Percentiles rank a stretch among this genome's conserved stretches.
Conservation (phyloP, 441 rosid species). For the Arabidopsis lyrata region DNA sequence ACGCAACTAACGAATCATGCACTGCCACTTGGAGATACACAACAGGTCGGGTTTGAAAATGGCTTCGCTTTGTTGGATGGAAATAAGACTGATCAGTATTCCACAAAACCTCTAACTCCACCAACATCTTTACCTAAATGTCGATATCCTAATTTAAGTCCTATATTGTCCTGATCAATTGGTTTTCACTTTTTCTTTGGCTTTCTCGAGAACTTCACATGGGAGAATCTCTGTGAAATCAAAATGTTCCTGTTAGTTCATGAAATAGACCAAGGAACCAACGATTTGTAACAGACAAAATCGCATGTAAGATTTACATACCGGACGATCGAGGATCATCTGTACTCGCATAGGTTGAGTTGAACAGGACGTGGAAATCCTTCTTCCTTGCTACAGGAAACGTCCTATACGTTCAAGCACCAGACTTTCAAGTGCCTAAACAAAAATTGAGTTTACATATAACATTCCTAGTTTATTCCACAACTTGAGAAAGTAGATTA, state of each 20-base stretch:
- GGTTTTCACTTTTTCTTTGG: not conserved
- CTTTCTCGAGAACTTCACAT: not conserved
- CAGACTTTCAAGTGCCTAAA: constrained; percentile 27
- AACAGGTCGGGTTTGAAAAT: not conserved
- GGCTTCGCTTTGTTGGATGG: not conserved
- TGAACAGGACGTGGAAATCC: constrained; percentile 2
- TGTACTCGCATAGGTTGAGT: not conserved
- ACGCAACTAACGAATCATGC: not conserved
- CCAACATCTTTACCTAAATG: not conserved
- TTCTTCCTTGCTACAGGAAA: constrained; percentile 17
- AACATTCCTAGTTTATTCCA: constrained; percentile 18
- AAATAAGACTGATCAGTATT: not conserved
- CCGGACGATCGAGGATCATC: constrained; percentile 13
- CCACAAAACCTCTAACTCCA: not conserved
- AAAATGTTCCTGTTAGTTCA: constrained; percentile 3
- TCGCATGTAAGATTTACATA: constrained; percentile 14
- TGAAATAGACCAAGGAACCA: constrained; percentile 10
- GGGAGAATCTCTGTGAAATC: not conserved
- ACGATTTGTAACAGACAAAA: constrained; percentile 1
- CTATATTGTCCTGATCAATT: not conserved
- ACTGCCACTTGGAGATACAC: not conserved
- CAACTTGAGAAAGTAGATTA: constrained; percentile 2
- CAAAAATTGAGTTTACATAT: constrained; percentile 7
- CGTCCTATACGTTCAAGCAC: constrained; percentile 7
- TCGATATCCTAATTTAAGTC: constrained; percentile 12